These are phyloP conservation scores for Clitocybe nebularis DNA, from an alignment of 1,284 basidiomycete genomes.

Conservation along the genomic window DNA sequence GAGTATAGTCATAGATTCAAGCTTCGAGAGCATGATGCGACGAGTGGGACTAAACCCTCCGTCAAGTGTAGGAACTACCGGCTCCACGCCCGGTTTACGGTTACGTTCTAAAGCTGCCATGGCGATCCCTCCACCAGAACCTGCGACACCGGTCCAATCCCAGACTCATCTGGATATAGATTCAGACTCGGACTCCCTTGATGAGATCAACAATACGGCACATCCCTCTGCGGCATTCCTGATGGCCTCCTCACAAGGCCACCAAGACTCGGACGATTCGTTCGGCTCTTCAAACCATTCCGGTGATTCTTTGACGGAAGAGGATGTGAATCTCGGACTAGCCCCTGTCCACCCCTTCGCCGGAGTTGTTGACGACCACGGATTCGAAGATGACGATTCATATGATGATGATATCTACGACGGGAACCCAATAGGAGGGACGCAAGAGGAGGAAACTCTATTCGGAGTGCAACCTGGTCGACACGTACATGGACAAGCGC, in stretches of 20 bases:
- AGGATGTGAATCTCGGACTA: slow-evolving; percentile 33
- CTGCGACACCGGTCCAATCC: slow-evolving; percentile 18
- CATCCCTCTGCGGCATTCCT: slow-evolving; percentile 59
- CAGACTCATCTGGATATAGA: slow-evolving; percentile 27
- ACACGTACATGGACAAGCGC: slow-evolving; percentile 27
- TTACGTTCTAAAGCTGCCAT: slow-evolving; percentile 19
- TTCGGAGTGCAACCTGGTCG: slow-evolving; percentile 61
- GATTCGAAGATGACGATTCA: slow-evolving; percentile 41
- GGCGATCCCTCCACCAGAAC: slow-evolving; percentile 1
- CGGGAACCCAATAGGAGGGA: slow-evolving; percentile 27
- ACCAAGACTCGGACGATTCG: slow-evolving; percentile 42
- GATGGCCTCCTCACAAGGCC: slow-evolving; percentile 39
- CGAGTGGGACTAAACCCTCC: slow-evolving; percentile 29
- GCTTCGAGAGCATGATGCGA: slow-evolving; percentile 39
- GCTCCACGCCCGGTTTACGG: slow-evolving; percentile 26
- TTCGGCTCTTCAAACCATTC: slow-evolving; percentile 51
- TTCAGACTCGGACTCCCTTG: slow-evolving; percentile 44
- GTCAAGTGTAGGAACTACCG: slow-evolving; percentile 13
- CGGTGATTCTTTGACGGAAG: slow-evolving; percentile 44
- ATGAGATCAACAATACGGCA: slow-evolving; percentile 44
- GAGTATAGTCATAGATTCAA: slow-evolving; percentile 44
- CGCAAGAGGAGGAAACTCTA: slow-evolving; percentile 57
- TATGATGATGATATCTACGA: slow-evolving; percentile 54
- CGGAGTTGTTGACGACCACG: slow-evolving; percentile 32
- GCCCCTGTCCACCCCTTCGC: slow-evolving; percentile 56